Conservation (phyloP, 352 stramenopile genomes). For the Globisporangium paddicum region DNA sequence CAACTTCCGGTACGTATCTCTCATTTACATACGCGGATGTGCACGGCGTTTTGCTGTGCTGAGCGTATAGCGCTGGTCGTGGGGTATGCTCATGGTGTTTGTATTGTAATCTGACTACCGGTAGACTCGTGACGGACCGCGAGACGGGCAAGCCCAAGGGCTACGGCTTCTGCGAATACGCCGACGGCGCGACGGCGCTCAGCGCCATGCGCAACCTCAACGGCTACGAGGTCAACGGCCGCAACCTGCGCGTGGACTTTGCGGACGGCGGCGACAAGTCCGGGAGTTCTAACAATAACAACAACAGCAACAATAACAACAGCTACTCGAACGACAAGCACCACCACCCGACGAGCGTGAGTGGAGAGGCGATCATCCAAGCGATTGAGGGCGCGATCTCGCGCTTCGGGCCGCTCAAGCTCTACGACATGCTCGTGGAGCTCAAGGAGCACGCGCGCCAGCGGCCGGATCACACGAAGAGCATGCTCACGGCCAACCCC, state of each 20-base stretch:
- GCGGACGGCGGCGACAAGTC: slow-evolving; percentile 67
- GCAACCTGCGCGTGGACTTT: slow-evolving; percentile 83
- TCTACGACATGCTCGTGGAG: slow-evolving; percentile 83
- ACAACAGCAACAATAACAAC: slow-evolving; percentile 17
- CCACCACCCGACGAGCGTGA: slow-evolving; percentile 33
- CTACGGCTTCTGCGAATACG: slow-evolving; percentile 86
- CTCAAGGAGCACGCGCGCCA: slow-evolving; percentile 78
- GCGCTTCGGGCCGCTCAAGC: slow-evolving; percentile 59
- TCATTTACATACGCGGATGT: not conserved
- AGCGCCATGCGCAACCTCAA: slow-evolving; percentile 87
- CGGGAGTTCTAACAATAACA: slow-evolving; percentile 16
- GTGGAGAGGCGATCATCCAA: slow-evolving; percentile 74
- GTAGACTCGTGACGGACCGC: slow-evolving; percentile 75
- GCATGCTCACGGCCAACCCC: slow-evolving; percentile 68
- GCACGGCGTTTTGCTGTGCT: not conserved
- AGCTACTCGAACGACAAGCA: slow-evolving; percentile 17
- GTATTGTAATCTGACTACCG: not conserved
- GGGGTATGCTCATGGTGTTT: not conserved
- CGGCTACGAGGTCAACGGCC: slow-evolving; percentile 78
- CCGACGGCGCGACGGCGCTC: slow-evolving; percentile 73
- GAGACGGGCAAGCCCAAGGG: slow-evolving; percentile 83
- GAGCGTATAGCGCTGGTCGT: not conserved
- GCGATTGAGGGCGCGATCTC: slow-evolving; percentile 73
- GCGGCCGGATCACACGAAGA: slow-evolving; percentile 72
- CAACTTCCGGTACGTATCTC: slow-evolving; percentile 70